A percentile compares a stretch with the other conserved stretches of the same genome.
Evolutionary conservation across 768 basidiomycete genomes (phyloP).

Genomic region (Mycena indigotica): DNA sequence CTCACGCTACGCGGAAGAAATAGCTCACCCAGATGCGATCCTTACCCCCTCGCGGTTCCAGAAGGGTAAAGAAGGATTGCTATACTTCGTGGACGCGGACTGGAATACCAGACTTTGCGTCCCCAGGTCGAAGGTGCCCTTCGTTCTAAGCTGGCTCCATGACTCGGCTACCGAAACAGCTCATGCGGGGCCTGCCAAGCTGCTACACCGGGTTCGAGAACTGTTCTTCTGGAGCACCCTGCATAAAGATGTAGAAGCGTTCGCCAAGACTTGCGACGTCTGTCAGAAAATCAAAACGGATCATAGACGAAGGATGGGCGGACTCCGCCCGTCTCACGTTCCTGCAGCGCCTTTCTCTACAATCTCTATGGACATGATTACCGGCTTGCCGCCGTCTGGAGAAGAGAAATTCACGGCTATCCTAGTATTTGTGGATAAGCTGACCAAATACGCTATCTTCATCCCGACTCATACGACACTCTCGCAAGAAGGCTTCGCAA

Average conservation of each 20-base stretch:
- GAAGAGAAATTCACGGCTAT: slow-evolving; percentile 23
- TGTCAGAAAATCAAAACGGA: slow-evolving; percentile 3
- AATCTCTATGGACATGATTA: not conserved
- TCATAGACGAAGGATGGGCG: not conserved
- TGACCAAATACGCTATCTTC: slow-evolving; percentile 38
- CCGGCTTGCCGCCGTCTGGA: slow-evolving; percentile 7
- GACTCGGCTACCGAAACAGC: not conserved
- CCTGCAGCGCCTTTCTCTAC: not conserved
- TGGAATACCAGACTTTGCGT: slow-evolving; percentile 4
- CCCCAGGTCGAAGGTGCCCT: slow-evolving; percentile 21
- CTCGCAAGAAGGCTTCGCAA: not conserved
- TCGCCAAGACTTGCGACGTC: not conserved
- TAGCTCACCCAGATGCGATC: not conserved
- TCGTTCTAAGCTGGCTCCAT: not conserved
- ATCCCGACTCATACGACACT: slow-evolving; percentile 24
- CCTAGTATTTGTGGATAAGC: slow-evolving; percentile 28
- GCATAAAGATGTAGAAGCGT: not conserved
- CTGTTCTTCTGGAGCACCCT: not conserved
- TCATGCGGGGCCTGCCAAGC: not conserved
- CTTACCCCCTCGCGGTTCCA: slow-evolving; percentile 1
- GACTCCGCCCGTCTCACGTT: not conserved
- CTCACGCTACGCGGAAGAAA: not conserved
- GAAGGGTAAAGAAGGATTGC: not conserved
- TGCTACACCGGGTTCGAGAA: not conserved
- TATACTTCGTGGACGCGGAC: slow-evolving; percentile 9